phyloP scores from a whole-genome alignment of 352 stramenopile genomes.

The Phytopythium chamaehyphon region DNA sequence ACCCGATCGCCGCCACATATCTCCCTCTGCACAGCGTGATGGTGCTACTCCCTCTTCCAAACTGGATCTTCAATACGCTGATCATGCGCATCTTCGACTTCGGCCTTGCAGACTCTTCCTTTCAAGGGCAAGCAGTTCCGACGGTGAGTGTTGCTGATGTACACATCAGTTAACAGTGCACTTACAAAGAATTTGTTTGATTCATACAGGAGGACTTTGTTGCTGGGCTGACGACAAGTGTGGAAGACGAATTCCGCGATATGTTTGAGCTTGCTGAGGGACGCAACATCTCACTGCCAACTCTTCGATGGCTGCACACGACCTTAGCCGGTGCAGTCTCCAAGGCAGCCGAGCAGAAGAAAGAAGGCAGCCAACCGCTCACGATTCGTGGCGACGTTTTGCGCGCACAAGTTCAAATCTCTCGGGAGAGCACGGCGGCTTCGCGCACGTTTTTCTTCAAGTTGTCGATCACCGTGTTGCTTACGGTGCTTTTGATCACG shows the following conservation, averaged over 20 bases:
- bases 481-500: conserved; percentile 46
- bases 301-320: conserved; percentile 42
- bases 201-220: conserved; percentile 38
- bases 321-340: conserved; percentile 24
- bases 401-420: conserved; percentile 43
- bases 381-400: conserved; percentile 42
- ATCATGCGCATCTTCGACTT: conserved; percentile 54
- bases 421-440: conserved; percentile 30
- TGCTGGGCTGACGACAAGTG: conserved; percentile 39
- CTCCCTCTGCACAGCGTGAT: conserved; percentile 62
- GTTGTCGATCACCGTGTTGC: conserved; percentile 50
- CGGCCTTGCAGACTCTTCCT: conserved; percentile 32
- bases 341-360: conserved; percentile 14
- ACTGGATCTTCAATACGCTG: conserved; percentile 66
- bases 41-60: conserved; percentile 65
- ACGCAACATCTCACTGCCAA: conserved; percentile 35
- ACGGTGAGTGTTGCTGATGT: conserved; percentile 17
- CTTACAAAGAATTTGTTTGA: conserved; percentile 5
- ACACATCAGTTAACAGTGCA: neutral
- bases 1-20: conserved; percentile 55
- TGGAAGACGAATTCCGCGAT: conserved; percentile 68
- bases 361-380: neutral
- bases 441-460: conserved; percentile 73
- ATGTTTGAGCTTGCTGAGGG: conserved; percentile 65
- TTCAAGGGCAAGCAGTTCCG: conserved; percentile 35